A percentile compares a stretch with the other conserved stretches of the same genome.
Conservation (phyloP, 1,284 basidiomycete genomes). For the Mycocalia duriaeana region DNA sequence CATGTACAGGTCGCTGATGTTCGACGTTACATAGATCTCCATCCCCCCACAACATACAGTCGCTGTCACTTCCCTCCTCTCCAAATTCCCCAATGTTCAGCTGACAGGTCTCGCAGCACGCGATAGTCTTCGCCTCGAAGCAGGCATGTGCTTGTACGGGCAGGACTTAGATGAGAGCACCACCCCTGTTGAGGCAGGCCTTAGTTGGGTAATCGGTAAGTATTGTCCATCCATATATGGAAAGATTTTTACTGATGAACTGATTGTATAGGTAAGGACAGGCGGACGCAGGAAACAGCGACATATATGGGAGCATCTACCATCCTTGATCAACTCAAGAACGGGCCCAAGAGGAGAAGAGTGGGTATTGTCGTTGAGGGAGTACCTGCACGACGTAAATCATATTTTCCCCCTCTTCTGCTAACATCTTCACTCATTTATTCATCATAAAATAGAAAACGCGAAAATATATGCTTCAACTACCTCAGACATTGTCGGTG, state of each 20-base stretch:
- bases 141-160: slow-evolving; percentile 97
- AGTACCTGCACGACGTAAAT: slow-evolving; percentile 77
- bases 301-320: neutral
- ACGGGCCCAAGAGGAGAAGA: slow-evolving; percentile 74
- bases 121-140: slow-evolving; percentile 91
- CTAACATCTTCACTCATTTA: slow-evolving; percentile 55
- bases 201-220: slow-evolving; percentile 89
- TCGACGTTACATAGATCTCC: slow-evolving; percentile 60
- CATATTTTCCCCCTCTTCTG: slow-evolving; percentile 3
- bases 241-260: neutral
- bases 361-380: slow-evolving; percentile 84
- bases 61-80: slow-evolving; percentile 70
- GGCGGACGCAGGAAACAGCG: slow-evolving; percentile 46
- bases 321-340: slow-evolving; percentile 61
- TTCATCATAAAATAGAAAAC: too few species aligned
- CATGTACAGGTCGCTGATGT: neutral
- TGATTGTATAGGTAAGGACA: slow-evolving; percentile 64
- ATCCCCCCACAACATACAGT: slow-evolving; percentile 78
- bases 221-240: slow-evolving; percentile 3
- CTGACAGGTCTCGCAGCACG: slow-evolving; percentile 90
- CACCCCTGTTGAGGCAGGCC: slow-evolving; percentile 84
- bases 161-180: slow-evolving; percentile 88
- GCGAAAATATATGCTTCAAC: too few species aligned
- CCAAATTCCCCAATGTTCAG: slow-evolving; percentile 70
- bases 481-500: too few species aligned